Conservation (phyloP, 1,139 yeast genomes). For the Saccharomyces hybrid region DNA sequence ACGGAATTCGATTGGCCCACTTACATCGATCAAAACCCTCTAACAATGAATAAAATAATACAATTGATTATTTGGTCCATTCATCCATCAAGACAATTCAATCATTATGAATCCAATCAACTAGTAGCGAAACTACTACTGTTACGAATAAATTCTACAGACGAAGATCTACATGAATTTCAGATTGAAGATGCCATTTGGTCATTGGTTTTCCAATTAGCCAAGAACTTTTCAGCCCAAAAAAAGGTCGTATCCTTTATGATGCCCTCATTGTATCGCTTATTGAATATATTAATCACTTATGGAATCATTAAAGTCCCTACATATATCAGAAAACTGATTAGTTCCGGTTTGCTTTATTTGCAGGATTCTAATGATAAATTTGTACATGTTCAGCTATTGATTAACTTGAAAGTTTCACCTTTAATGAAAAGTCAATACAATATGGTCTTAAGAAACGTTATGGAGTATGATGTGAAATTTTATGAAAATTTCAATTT, state of each 20-base stretch:
- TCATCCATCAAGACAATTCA: slow-evolving; percentile 24
- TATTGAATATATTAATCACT: slow-evolving; percentile 26
- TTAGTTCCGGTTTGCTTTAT: slow-evolving; percentile 77
- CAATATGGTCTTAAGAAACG: slow-evolving; percentile 35
- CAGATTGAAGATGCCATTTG: slow-evolving; percentile 30
- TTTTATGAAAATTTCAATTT: slow-evolving; percentile 24
- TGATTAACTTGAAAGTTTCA: slow-evolving; percentile 33
- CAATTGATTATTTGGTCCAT: slow-evolving; percentile 30
- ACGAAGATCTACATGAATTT: slow-evolving; percentile 24
- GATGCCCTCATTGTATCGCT: slow-evolving; percentile 17
- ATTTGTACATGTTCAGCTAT: slow-evolving; percentile 30
- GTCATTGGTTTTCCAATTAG: slow-evolving; percentile 28
- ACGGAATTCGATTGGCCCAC: slow-evolving; percentile 30
- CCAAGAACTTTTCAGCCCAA: slow-evolving; percentile 18
- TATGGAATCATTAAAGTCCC: slow-evolving; percentile 41
- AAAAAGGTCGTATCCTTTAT: slow-evolving; percentile 12
- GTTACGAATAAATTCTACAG: slow-evolving; percentile 26
- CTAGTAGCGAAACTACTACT: slow-evolving; percentile 27
- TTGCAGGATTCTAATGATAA: slow-evolving; percentile 33
- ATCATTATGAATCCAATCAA: slow-evolving; percentile 29
- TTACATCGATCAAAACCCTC: slow-evolving; percentile 26
- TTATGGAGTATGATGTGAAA: slow-evolving; percentile 26
- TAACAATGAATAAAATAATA: slow-evolving; percentile 19
- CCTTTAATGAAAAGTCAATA: slow-evolving; percentile 35
- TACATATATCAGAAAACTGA: slow-evolving; percentile 64